These are phyloP conservation scores for Clarkia xantiana DNA, from an alignment of 345 rosid species.

Conservation along the genomic window DNA sequence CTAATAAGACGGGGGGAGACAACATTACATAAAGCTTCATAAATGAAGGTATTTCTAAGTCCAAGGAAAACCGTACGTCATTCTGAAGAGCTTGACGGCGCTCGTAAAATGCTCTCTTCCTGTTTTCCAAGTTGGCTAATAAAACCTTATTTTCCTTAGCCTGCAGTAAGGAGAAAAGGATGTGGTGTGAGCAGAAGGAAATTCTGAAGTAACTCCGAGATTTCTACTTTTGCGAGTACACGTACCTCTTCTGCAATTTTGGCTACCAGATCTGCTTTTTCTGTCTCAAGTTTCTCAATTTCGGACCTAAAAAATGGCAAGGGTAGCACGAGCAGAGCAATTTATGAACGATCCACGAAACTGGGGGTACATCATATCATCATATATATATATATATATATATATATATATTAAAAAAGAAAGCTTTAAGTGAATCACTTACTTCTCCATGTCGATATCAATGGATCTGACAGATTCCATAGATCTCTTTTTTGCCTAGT, in stretches of 20 bases:
- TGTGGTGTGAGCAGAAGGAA: background rate
- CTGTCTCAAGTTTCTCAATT: conserved; percentile 53
- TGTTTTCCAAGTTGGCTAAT: conserved; percentile 41
- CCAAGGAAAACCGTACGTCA: conserved; percentile 22
- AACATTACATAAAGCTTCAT: background rate
- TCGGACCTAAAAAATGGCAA: conserved; percentile 35
- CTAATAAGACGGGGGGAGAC: background rate
- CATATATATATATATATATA: too few relatives aligned
- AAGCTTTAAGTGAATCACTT: conserved; percentile 20
- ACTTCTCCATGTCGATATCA: conserved; percentile 48
- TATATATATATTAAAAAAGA: too few relatives aligned
- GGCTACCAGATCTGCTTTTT: conserved; percentile 45
- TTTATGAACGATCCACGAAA: background rate
- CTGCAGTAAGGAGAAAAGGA: conserved; percentile 21
- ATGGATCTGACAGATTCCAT: conserved; percentile 37
- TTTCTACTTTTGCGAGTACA: background rate
- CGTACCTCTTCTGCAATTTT: conserved; percentile 61
- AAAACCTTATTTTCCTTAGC: conserved; percentile 47
- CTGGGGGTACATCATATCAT: background rate
- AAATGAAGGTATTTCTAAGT: background rate
- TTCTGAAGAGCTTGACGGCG: conserved; percentile 60
- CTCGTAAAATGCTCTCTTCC: conserved; percentile 48
- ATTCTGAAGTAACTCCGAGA: background rate
- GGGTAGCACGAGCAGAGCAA: background rate
- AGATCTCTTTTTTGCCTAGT: conserved; percentile 69